Conservation (phyloP, 1,284 basidiomycete genomes). For the Dichomitus squalens region DNA sequence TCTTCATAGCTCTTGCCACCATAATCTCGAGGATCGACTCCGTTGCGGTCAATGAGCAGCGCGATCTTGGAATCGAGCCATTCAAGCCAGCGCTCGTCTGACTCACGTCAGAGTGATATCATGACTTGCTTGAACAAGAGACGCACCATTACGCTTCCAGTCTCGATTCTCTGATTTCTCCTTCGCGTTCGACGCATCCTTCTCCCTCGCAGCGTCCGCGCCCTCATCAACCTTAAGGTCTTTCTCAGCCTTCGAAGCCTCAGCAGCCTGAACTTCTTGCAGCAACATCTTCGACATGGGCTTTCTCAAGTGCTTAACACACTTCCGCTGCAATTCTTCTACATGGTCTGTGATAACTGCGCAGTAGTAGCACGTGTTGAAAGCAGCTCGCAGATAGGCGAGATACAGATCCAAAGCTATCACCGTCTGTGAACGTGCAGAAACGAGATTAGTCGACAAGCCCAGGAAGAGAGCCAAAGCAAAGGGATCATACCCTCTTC, state of each 20-base stretch:
- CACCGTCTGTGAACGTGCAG: slow-evolving; percentile 51
- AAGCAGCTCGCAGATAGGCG: slow-evolving; percentile 81
- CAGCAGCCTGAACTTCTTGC: slow-evolving; percentile 56
- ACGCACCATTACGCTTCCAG: slow-evolving; percentile 68
- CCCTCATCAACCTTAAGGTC: slow-evolving; percentile 44
- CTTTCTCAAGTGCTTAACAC: slow-evolving; percentile 87
- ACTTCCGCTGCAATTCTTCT: slow-evolving; percentile 93
- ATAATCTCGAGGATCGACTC: slow-evolving; percentile 83
- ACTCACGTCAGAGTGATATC: slow-evolving; percentile 4
- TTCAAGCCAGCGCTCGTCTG: slow-evolving; percentile 87
- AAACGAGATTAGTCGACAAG: slow-evolving; percentile 5
- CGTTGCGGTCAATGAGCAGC: slow-evolving; percentile 72
- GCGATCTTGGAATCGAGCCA: slow-evolving; percentile 85
- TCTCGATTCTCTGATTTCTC: slow-evolving; percentile 54
- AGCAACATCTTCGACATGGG: slow-evolving; percentile 58
- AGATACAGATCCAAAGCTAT: slow-evolving; percentile 85
- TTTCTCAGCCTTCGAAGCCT: slow-evolving; percentile 44
- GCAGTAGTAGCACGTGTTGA: slow-evolving; percentile 95
- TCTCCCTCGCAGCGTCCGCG: slow-evolving; percentile 37
- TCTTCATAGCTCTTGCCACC: slow-evolving; percentile 89
- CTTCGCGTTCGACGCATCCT: slow-evolving; percentile 32
- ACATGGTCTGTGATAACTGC: slow-evolving; percentile 87
- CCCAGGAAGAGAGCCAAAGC: slow-evolving; percentile 12
- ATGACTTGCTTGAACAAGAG: background rate
- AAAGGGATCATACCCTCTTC: slow-evolving; percentile 58